phyloP scores from a whole-genome alignment of 208 protist genomes.

The Entamoeba histolytica region DNA sequence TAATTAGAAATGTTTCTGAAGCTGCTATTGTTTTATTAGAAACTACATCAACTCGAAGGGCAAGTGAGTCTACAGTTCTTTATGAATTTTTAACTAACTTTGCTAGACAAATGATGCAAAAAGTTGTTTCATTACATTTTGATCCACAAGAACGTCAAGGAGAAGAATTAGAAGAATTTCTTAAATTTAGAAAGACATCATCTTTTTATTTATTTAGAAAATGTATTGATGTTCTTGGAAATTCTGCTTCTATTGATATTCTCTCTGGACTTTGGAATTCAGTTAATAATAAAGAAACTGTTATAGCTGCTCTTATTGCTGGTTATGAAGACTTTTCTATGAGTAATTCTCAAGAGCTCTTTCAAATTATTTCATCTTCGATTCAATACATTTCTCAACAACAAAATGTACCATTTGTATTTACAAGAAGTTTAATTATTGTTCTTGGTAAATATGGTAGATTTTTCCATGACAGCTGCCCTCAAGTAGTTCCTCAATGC shows the following conservation, averaged over 20 bases:
- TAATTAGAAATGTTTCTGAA: background rate
- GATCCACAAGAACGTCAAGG: background rate
- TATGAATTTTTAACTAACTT: background rate
- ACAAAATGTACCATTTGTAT: background rate
- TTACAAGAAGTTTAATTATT: background rate
- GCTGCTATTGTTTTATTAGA: background rate
- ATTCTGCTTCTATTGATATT: background rate
- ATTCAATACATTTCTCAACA: background rate
- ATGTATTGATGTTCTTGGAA: background rate
- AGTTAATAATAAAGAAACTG: background rate
- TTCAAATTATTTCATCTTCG: background rate
- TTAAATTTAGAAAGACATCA: background rate
- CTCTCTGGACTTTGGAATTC: background rate
- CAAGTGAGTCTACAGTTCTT: background rate
- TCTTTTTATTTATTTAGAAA: background rate
- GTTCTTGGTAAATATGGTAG: background rate
- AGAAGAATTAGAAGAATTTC: background rate
- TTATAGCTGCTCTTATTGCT: background rate
- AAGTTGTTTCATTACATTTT: background rate
- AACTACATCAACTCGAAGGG: background rate
- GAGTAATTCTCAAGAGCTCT: background rate
- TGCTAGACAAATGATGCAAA: background rate
- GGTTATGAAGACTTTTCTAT: background rate
- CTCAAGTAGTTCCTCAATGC: background rate
- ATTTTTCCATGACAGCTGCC: background rate